phyloP scores from a whole-genome alignment of 2,329 filamentous ascomycete species.

The Graphilbum ipis-grandicollis region DNA sequence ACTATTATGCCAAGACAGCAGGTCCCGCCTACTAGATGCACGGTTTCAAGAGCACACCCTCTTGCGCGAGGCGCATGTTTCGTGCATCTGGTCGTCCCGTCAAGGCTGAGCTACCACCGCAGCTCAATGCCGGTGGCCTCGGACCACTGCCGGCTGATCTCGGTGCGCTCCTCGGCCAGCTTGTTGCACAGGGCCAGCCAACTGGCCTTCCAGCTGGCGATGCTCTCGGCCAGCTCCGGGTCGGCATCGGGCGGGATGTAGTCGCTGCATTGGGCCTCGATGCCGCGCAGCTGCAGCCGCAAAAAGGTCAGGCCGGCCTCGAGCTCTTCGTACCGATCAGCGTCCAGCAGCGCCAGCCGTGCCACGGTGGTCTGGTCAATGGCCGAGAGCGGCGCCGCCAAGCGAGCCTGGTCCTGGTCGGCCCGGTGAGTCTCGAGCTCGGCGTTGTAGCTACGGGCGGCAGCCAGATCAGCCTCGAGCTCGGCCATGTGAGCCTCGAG shows the following conservation, averaged over 20 bases:
- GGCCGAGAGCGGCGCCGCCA: neutral
- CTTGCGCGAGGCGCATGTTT: too few relatives aligned
- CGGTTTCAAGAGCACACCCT: too few relatives aligned
- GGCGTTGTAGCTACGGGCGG: neutral
- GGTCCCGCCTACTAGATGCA: too few relatives aligned
- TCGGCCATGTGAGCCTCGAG: conserved; percentile 34
- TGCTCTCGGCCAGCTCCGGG: conserved; percentile 38
- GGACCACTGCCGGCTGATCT: neutral
- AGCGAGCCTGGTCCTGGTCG: conserved; percentile 4
- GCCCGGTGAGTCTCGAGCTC: too few relatives aligned
- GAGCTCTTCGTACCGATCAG: conserved; percentile 33
- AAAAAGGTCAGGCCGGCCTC: conserved; percentile 44
- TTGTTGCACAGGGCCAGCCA: conserved; percentile 25
- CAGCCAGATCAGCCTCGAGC: neutral
- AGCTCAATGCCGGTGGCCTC: neutral
- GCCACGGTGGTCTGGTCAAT: neutral
- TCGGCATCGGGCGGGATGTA: conserved; percentile 30
- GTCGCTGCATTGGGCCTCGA: conserved; percentile 38
- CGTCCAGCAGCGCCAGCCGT: conserved; percentile 1
- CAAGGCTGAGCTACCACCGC: neutral
- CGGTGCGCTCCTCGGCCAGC: conserved; percentile 5
- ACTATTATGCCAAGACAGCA: too few relatives aligned
- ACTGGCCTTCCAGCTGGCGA: conserved; percentile 43
- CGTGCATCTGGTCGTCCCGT: neutral
- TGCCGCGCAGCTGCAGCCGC: conserved; percentile 42